These are phyloP conservation scores for Chaetomium sp. DNA, from an alignment of 2,329 filamentous ascomycete species.

Conservation along the genomic window DNA sequence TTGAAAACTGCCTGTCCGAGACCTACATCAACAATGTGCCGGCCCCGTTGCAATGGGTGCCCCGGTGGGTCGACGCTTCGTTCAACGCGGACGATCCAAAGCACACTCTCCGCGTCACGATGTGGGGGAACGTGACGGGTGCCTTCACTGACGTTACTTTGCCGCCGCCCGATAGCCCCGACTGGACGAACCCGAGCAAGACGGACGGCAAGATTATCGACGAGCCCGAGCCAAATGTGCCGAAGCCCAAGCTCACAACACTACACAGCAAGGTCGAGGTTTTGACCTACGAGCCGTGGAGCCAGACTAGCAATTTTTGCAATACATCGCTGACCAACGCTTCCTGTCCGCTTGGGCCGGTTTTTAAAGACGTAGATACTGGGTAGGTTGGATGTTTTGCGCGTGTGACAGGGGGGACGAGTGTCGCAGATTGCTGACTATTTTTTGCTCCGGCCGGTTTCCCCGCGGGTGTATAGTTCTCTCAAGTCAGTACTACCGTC, in stretches of 20 bases:
- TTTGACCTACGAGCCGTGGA: conserved; percentile 67
- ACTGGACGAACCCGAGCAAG: conserved; percentile 55
- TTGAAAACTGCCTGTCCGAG: conserved; percentile 74
- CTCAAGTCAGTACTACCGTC: conserved; percentile 52
- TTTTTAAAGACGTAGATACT: conserved; percentile 46
- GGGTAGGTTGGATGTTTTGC: conserved; percentile 29
- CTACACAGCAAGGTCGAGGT: conserved; percentile 66
- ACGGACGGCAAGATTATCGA: conserved; percentile 72
- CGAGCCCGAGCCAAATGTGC: conserved; percentile 41
- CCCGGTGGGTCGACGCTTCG: conserved; percentile 64
- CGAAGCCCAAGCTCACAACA: conserved; percentile 60
- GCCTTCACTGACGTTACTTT: conserved; percentile 50
- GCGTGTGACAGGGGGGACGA: neutral
- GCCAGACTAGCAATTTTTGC: conserved; percentile 59
- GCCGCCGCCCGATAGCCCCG: conserved; percentile 51
- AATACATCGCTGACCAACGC: conserved; percentile 49
- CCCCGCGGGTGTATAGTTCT: neutral
- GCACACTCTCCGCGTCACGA: conserved; percentile 66
- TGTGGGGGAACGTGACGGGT: conserved; percentile 90
- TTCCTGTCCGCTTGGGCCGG: conserved; percentile 68
- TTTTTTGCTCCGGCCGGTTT: neutral
- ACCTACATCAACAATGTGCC: conserved; percentile 52
- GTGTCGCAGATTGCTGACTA: neutral
- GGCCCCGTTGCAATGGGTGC: conserved; percentile 69
- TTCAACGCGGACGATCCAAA: conserved; percentile 58